These are phyloP conservation scores for Phytophthora chlamydospora DNA, from an alignment of 352 stramenopile genomes.

Conservation along the genomic window DNA sequence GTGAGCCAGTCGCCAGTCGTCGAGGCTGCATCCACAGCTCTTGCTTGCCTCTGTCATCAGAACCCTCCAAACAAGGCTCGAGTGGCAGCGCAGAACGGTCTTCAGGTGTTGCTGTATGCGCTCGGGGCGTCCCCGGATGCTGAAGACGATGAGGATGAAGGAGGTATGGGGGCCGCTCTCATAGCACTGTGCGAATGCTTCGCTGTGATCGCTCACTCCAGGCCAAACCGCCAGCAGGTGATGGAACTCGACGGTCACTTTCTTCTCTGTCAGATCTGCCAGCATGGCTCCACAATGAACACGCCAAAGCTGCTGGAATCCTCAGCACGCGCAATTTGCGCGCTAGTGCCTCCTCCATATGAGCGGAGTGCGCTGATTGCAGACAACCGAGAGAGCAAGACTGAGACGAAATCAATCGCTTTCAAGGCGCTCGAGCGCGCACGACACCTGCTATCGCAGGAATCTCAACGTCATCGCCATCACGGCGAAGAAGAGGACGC, in stretches of 20 bases:
- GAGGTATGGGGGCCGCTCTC: constrained; percentile 41
- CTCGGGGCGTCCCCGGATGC: constrained; percentile 35
- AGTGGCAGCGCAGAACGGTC: constrained; percentile 63
- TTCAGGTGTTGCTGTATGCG: constrained; percentile 76
- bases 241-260: constrained; percentile 68
- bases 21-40: constrained; percentile 49
- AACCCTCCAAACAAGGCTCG: constrained; percentile 75
- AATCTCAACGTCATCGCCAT: constrained; percentile 12
- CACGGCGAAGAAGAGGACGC: constrained; percentile 11
- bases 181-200: constrained; percentile 60
- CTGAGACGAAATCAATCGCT: constrained; percentile 57
- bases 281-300: constrained; percentile 35
- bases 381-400: constrained; percentile 61
- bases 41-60: constrained; percentile 65
- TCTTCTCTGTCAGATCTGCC: constrained; percentile 56
- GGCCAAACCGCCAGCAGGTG: constrained; percentile 51
- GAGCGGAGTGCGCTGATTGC: constrained; percentile 47
- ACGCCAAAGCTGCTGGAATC: constrained; percentile 42
- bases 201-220: constrained; percentile 50
- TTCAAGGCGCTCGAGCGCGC: constrained; percentile 58
- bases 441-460: constrained; percentile 38
- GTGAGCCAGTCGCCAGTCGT: constrained; percentile 44
- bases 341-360: constrained; percentile 49
- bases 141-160: constrained; percentile 35
- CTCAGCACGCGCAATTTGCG: constrained; percentile 54